Base-by-base conservation (phyloP, 768 basidiomycete species). In the Russula sp. region DNA sequence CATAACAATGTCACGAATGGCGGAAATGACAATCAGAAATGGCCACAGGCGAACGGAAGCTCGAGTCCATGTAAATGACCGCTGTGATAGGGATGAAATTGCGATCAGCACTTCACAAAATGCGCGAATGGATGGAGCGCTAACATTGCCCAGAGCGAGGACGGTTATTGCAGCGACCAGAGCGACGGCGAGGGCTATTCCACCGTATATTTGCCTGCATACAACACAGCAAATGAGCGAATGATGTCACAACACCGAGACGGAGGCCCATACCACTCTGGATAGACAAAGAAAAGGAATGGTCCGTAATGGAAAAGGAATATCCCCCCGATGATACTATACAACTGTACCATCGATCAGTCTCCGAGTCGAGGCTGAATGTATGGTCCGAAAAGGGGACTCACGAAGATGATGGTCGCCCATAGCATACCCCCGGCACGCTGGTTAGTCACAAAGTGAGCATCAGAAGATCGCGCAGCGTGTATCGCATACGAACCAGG, bases 391-490 rank as follows among this genome's bases (percentile, higher is more conserved):
- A 44, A 57, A 53, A 18, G 53, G 64, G 42, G 60, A 59, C 81
- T 66, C 75, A 89, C 88, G 71, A 81, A 77, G 69, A 90, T 83
- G 69, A 83, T 68, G 61, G 83, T 77, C 62, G 78, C 85, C 86
- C 84, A 88, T 60, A 84, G 85, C 71, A 90, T 88, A 59, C 86
- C 86, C 70, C 88, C 87, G 73, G 77, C 84, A 70, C 86, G 81
- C 86, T 89, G 72, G 46, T 22, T 60, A 59, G 67, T 51, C 68
- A 67, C 61, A 64, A 71, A 22, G 20, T 64, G 7, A 40, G 40
- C 61, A 62, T 62, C 46, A 58, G 51, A 40, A 50, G 49, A 51
- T 59, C 68, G 53, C 61, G 53, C 28, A 48, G 22, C 46, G 5
- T 65, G 57, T 22, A 57, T 52, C 30, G 48, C 20, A 64, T 52